phyloP scores from a whole-genome alignment of 768 basidiomycete species.

The Auriscalpium vulgare region DNA sequence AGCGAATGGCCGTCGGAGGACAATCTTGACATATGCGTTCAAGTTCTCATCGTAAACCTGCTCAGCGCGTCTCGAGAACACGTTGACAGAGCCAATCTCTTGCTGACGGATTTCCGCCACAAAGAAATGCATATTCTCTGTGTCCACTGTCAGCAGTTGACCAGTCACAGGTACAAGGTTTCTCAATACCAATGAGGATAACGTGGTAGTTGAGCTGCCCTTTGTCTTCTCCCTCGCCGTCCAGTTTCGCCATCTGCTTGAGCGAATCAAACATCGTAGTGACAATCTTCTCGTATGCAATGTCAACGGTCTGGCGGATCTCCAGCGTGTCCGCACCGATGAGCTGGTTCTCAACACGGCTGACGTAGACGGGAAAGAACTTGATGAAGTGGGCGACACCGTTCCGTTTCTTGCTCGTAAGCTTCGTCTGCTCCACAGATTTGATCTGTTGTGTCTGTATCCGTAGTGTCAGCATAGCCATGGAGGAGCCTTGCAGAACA shows the following conservation, averaged over 20 bases:
- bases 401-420: slow-evolving; percentile 86
- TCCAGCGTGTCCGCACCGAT: slow-evolving; percentile 68
- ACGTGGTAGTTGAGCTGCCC: slow-evolving; percentile 96
- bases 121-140: slow-evolving; percentile 97
- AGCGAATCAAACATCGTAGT: slow-evolving; percentile 87
- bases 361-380: slow-evolving; percentile 84
- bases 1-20: slow-evolving; percentile 78
- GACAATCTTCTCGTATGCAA: slow-evolving; percentile 82
- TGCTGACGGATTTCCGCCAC: slow-evolving; percentile 72
- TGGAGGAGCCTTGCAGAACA: background rate
- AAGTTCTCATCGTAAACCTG: slow-evolving; percentile 87
- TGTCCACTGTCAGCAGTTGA: background rate
- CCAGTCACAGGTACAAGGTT: background rate
- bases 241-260: slow-evolving; percentile 94
- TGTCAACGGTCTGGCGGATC: slow-evolving; percentile 69
- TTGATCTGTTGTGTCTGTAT: slow-evolving; percentile 78
- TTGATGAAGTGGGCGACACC: slow-evolving; percentile 90
- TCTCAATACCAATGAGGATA: slow-evolving; percentile 76
- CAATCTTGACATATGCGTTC: slow-evolving; percentile 75
- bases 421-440: slow-evolving; percentile 82
- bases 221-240: slow-evolving; percentile 91
- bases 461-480: background rate
- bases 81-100: slow-evolving; percentile 51
- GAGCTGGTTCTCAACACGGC: slow-evolving; percentile 78
- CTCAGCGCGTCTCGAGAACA: slow-evolving; percentile 68